Conservation (phyloP, 495 filamentous ascomycete species). For the Tuber brumale region DNA sequence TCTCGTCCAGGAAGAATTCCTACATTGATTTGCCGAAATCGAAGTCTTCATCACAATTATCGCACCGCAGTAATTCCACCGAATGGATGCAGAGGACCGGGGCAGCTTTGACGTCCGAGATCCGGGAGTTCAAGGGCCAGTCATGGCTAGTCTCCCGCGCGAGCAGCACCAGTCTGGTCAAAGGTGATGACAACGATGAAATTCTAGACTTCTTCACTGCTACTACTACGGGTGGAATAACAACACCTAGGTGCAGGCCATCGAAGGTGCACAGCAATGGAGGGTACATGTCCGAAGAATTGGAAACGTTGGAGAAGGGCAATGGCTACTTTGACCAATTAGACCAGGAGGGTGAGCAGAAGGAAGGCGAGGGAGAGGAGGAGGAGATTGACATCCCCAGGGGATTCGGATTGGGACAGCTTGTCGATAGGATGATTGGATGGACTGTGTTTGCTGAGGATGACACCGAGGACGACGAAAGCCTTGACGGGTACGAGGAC, state of each 20-base stretch:
- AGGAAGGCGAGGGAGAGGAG: conserved; percentile 35
- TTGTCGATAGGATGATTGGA: conserved; percentile 66
- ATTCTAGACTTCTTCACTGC: conserved; percentile 20
- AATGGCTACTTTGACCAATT: conserved; percentile 40
- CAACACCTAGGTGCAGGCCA: conserved; percentile 8
- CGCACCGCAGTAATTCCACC: conserved; percentile 46
- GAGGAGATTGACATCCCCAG: conserved; percentile 52
- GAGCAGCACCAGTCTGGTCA: conserved; percentile 62
- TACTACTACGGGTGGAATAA: conserved; percentile 15
- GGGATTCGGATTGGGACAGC: conserved; percentile 64
- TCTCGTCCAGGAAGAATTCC: conserved; percentile 37
- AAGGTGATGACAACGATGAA: conserved; percentile 45
- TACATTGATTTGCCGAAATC: conserved; percentile 37
- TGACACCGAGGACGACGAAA: conserved; percentile 55
- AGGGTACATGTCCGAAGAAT: conserved; percentile 14
- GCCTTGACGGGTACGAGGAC: conserved; percentile 43
- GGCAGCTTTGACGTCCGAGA: conserved; percentile 60
- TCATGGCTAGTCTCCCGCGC: conserved; percentile 67
- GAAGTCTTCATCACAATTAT: conserved; percentile 31
- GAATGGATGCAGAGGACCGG: conserved; percentile 74
- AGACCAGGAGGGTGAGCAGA: conserved; percentile 34
- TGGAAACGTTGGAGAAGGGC: conserved; percentile 43
- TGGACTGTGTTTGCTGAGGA: conserved; percentile 73
- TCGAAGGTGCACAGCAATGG: conserved; percentile 22
- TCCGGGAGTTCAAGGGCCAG: conserved; percentile 72